Conservation (phyloP, 257 asterid genomes). For the Solanum verrucosum region DNA sequence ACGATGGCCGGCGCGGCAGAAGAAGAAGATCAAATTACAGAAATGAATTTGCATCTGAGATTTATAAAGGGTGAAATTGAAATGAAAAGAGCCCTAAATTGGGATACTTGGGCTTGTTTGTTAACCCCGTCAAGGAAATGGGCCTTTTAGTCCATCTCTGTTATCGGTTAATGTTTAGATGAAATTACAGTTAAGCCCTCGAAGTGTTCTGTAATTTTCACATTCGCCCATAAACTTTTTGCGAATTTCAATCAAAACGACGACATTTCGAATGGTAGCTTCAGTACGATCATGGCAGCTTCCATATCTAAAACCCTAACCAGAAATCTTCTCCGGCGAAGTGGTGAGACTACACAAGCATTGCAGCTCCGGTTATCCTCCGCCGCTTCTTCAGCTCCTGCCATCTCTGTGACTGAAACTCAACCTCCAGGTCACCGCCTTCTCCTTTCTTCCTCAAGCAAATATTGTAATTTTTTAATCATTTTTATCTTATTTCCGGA, state of each 20-base stretch:
- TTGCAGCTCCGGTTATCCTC: constrained; percentile 19
- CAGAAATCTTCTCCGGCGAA: constrained; percentile 36
- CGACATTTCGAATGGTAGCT: constrained; percentile 11
- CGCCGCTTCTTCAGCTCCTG: constrained; percentile 35
- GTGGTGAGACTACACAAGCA: constrained; percentile 10
- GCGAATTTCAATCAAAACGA: neutral
- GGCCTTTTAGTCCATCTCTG: neutral
- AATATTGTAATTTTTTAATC: neutral
- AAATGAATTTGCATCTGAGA: too few species aligned
- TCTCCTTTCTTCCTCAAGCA: neutral
- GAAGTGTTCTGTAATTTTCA: neutral
- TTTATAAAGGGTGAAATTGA: too few species aligned
- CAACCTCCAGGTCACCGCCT: constrained; percentile 31
- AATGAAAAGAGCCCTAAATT: too few species aligned
- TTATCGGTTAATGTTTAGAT: too few species aligned
- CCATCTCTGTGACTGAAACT: constrained; percentile 24
- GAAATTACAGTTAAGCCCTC: neutral
- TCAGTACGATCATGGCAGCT: constrained; percentile 28
- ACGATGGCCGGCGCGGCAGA: too few species aligned
- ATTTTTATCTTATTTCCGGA: neutral
- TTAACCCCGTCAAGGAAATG: neutral
- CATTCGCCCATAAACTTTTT: neutral
- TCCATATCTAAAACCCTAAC: constrained; percentile 35
- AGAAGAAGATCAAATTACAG: too few species aligned
- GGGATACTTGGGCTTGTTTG: too few species aligned